Percentiles rank a stretch among this genome's conserved stretches.
These are phyloP conservation scores for Ogataea chonburiensis DNA, from an alignment of 805 yeast genomes.

Conservation along the genomic window DNA sequence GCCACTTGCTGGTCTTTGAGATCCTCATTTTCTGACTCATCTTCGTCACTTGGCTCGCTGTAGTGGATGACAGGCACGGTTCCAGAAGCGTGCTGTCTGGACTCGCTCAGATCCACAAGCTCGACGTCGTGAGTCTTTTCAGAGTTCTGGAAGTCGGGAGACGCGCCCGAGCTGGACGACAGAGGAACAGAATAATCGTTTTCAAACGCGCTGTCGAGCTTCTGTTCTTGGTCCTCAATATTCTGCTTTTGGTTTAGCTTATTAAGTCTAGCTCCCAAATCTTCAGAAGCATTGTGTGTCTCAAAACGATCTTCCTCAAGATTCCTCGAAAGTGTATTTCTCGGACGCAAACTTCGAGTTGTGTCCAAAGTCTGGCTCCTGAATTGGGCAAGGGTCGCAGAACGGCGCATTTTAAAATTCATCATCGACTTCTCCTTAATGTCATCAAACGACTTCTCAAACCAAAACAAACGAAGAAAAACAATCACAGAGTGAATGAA, in stretches of 20 bases:
- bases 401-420: slow-evolving; percentile 79
- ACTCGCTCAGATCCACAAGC: slow-evolving; percentile 2
- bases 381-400: slow-evolving; percentile 63
- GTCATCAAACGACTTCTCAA: slow-evolving; percentile 80
- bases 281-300: slow-evolving; percentile 35
- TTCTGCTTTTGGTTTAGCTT: slow-evolving; percentile 16
- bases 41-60: slow-evolving; percentile 44
- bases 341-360: slow-evolving; percentile 13
- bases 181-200: slow-evolving; percentile 16
- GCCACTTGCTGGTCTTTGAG: slow-evolving; percentile 4
- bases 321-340: slow-evolving; percentile 6
- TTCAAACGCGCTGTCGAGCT: slow-evolving; percentile 21
- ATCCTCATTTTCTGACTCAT: slow-evolving; percentile 28
- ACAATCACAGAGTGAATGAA: slow-evolving; percentile 79
- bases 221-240: slow-evolving; percentile 12
- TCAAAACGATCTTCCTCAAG: slow-evolving; percentile 15
- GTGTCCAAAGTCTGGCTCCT: slow-evolving; percentile 32
- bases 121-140: slow-evolving; percentile 13
- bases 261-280: slow-evolving; percentile 24
- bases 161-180: slow-evolving; percentile 23
- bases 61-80: slow-evolving; percentile 30
- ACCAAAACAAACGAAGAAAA: slow-evolving; percentile 81
- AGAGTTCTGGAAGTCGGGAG: slow-evolving; percentile 15
- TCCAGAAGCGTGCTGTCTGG: slow-evolving; percentile 6
- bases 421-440: slow-evolving; percentile 75